Conservation (phyloP, 352 stramenopile species). For the Globisporangium solare region DNA sequence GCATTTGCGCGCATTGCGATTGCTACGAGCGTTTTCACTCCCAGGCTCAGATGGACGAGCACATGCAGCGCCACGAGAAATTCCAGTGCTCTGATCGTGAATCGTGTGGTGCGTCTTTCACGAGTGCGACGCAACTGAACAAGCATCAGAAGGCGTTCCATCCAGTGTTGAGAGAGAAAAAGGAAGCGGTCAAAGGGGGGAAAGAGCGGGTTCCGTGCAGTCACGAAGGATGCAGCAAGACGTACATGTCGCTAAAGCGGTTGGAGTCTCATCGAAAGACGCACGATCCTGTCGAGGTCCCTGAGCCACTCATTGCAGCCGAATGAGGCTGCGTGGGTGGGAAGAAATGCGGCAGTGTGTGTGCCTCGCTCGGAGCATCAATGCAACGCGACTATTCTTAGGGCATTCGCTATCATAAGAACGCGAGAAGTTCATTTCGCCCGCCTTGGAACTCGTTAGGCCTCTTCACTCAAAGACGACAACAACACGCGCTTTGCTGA, state of each 20-base stretch:
- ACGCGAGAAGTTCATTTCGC: background rate
- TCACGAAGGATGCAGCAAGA: slow-evolving; percentile 28
- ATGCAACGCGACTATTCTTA: background rate
- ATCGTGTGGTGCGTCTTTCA: slow-evolving; percentile 30
- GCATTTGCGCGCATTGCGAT: slow-evolving; percentile 31
- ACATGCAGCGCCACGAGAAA: slow-evolving; percentile 22
- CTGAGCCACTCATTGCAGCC: too few species aligned
- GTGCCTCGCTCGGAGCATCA: background rate
- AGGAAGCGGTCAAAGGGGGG: slow-evolving; percentile 2
- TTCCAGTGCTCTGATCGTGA: slow-evolving; percentile 20
- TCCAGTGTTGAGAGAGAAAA: background rate
- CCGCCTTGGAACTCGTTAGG: too few species aligned
- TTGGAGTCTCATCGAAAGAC: slow-evolving; percentile 29
- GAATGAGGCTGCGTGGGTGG: too few species aligned
- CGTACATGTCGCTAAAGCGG: slow-evolving; percentile 33
- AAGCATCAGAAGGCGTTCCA: slow-evolving; percentile 23
- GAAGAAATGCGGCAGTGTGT: background rate
- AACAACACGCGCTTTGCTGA: background rate
- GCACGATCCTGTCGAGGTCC: slow-evolving; percentile 1
- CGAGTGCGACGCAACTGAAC: slow-evolving; percentile 19
- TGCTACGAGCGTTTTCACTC: slow-evolving; percentile 32
- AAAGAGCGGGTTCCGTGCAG: slow-evolving; percentile 23
- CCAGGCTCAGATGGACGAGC: slow-evolving; percentile 14
- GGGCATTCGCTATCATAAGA: background rate
- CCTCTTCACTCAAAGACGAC: too few species aligned